Base-by-base conservation (phyloP, 495 filamentous ascomycete genomes). In the Lentithecium fluviatile region DNA sequence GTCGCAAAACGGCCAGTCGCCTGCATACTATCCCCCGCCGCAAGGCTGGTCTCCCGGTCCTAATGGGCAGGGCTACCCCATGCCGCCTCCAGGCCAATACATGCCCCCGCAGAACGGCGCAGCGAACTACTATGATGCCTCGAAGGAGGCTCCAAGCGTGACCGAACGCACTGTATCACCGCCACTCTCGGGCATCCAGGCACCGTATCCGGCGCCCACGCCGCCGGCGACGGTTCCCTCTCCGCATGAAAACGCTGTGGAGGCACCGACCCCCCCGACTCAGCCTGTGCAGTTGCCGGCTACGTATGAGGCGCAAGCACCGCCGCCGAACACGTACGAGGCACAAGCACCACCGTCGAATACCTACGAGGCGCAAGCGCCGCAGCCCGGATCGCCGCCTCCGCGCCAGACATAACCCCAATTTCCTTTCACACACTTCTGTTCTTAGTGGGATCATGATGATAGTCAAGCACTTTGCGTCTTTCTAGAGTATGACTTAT, bases 21-120 rank as follows among this genome's bases (percentile, higher is more conserved):
- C n/a, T n/a, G n/a, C 19, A 43, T 43, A 20, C 29, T 43, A 43
- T 43, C 40, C 40, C 19, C 40, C 40, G 6, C 40, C 40, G 15
- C 40, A 43, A 43, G 40, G 40, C 40, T 43, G 40, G 40, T 43
- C 40, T n/a, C 40, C 40, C 13, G 40, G 3, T 43, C 40, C 40
- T 20, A 15, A 43, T 6, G 40, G 40, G 40, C 40, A 43, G 13
- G 40, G 40, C 19, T 43, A 43, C 13, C 40, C 40, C 13, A 43
- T 43, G 40, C 40, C 40, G 19, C 40, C 40, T 15, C 40, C 40
- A n/a, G 40, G 40, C 13, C 40, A 43, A 20, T 43, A 43, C 19
- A 15, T 20, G 19, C 13, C 19, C 3, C 40, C 40, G 40, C 13
- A 43, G 6, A 43, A 43, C 19, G 40, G 40, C 13, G 19, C 19